phyloP scores from a whole-genome alignment of 2,329 filamentous ascomycete species.

The Sarocladiaceae sp. region DNA sequence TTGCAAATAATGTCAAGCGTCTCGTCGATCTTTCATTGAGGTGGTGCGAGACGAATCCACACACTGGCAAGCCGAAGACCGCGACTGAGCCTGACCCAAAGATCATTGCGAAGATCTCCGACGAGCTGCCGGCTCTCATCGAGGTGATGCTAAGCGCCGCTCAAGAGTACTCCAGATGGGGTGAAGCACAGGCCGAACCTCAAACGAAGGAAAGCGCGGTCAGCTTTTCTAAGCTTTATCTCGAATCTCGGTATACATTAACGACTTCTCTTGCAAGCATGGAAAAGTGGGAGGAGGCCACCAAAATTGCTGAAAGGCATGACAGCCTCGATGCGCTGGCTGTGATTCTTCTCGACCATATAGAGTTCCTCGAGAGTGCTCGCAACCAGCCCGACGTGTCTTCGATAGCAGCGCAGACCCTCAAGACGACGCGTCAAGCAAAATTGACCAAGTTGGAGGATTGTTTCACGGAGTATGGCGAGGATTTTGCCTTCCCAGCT shows the following conservation, averaged over 20 bases:
- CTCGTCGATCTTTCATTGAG: conserved; percentile 51
- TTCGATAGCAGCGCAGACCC: conserved; percentile 20
- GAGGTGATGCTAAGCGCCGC: conserved; percentile 50
- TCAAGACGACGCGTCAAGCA: conserved; percentile 30
- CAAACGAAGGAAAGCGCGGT: conserved; percentile 4
- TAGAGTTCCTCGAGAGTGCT: conserved; percentile 30
- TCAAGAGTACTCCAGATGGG: conserved; percentile 47
- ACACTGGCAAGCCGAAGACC: conserved; percentile 17
- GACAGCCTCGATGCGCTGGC: conserved; percentile 49
- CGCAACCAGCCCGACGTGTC: conserved; percentile 22
- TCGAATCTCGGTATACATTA: conserved; percentile 44
- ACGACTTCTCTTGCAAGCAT: conserved; percentile 47
- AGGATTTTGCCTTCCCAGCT: conserved; percentile 66
- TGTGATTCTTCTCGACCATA: conserved; percentile 48
- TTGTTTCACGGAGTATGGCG: conserved; percentile 58
- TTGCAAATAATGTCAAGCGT: conserved; percentile 56
- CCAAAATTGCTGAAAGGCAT: conserved; percentile 53
- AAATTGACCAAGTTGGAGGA: conserved; percentile 41
- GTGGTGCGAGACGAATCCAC: conserved; percentile 37
- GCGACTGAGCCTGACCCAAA: conserved; percentile 29
- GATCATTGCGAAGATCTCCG: conserved; percentile 39
- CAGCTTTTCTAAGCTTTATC: conserved; percentile 40
- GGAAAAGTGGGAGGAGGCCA: conserved; percentile 51
- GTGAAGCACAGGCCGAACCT: conserved; percentile 30
- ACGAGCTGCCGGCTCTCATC: conserved; percentile 43